Conservation (phyloP, 305 asterid genomes). For the Fraxinus paxiana region DNA sequence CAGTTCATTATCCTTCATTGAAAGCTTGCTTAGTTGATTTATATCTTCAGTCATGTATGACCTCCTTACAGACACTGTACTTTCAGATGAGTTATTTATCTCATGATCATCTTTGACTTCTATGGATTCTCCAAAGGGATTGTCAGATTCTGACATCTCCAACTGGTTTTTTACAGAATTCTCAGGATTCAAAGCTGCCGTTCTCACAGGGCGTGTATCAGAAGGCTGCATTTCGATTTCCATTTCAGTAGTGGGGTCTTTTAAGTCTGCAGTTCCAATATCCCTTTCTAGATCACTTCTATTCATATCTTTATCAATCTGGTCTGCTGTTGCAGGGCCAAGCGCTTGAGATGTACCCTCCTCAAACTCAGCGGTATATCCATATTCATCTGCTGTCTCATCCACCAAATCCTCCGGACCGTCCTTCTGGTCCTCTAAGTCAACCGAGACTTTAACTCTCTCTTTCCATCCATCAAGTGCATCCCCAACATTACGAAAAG, state of each 20-base stretch:
- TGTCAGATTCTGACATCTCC: slow-evolving; percentile 35
- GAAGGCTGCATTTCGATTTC: slow-evolving; percentile 47
- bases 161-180: slow-evolving; percentile 31
- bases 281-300: slow-evolving; percentile 53
- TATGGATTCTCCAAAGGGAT: slow-evolving; percentile 42
- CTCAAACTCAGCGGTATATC: slow-evolving; percentile 74
- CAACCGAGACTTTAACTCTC: slow-evolving; percentile 76
- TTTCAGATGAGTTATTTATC: slow-evolving; percentile 33
- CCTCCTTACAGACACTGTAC: slow-evolving; percentile 52
- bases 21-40: slow-evolving; percentile 32
- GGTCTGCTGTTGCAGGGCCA: slow-evolving; percentile 91
- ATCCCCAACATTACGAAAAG: slow-evolving; percentile 80
- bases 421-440: slow-evolving; percentile 48
- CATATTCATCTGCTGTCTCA: slow-evolving; percentile 76
- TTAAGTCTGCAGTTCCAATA: slow-evolving; percentile 27
- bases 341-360: slow-evolving; percentile 92
- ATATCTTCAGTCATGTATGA: slow-evolving; percentile 51
- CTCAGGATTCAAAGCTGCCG: slow-evolving; percentile 31
- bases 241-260: slow-evolving; percentile 42
- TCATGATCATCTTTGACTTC: slow-evolving; percentile 34
- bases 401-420: slow-evolving; percentile 51
- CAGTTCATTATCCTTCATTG: slow-evolving; percentile 44
- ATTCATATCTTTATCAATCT: slow-evolving; percentile 49
- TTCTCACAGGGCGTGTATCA: slow-evolving; percentile 41
- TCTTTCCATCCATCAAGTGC: slow-evolving; percentile 99